Percentiles rank a stretch among this genome's conserved stretches.
phyloP scores from a whole-genome alignment of 225 moss, liverwort and hornwort genomes.

The Bryoerythrophyllum caledonicum region DNA sequence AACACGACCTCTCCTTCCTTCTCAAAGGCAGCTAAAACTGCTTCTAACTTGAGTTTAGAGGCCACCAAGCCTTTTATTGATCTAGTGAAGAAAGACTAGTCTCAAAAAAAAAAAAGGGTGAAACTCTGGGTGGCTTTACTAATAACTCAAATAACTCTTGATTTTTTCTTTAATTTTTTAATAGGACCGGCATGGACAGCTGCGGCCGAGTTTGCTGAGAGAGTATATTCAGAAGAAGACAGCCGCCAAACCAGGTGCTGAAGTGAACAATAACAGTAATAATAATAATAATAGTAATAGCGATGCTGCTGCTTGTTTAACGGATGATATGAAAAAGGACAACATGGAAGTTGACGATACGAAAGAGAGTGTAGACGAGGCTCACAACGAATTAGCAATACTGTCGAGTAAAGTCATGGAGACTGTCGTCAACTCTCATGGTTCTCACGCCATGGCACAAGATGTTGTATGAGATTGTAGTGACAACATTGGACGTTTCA shows the following conservation, averaged over 20 bases:
- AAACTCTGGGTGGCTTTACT: no score
- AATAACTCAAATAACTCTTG: no score
- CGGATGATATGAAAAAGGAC: not conserved
- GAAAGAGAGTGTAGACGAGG: conserved; percentile 9
- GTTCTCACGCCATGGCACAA: not conserved
- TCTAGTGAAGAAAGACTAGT: no score
- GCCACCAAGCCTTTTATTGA: no score
- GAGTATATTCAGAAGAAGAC: conserved; percentile 55
- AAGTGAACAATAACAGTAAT: not conserved
- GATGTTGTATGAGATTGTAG: conserved; percentile 8
- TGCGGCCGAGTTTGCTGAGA: conserved; percentile 50
- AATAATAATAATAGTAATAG: no score
- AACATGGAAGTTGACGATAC: conserved; percentile 20
- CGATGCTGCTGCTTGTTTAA: not conserved
- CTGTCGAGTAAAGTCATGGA: not conserved
- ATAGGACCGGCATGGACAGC: conserved; percentile 59
- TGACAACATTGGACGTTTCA: not conserved
- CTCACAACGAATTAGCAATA: not conserved
- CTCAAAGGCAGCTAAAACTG: no score
- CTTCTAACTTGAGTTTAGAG: no score
- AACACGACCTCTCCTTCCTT: no score
- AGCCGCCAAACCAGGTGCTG: conserved; percentile 13
- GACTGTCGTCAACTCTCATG: conserved; percentile 1
- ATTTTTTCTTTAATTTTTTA: no score
- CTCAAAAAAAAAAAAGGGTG: no score